Conservation (phyloP, 2,329 filamentous ascomycete genomes). For the Botryotinia calthae region DNA sequence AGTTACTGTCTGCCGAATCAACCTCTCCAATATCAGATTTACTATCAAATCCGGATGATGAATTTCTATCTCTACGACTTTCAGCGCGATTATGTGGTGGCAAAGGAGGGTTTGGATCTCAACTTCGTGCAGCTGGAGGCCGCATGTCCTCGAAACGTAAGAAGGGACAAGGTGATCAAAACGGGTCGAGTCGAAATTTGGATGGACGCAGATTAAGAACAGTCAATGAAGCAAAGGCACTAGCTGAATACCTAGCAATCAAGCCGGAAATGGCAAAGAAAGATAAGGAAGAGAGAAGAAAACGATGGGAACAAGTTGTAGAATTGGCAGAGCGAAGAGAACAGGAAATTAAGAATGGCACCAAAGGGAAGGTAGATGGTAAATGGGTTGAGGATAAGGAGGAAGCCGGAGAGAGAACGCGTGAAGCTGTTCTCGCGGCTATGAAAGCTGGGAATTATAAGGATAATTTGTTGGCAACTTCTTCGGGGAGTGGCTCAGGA, state of each 20-base stretch:
- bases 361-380: slow-evolving; percentile 71
- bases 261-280: slow-evolving; percentile 97
- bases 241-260: slow-evolving; percentile 91
- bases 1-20: slow-evolving; percentile 58
- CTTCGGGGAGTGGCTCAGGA: slow-evolving; percentile 40
- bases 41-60: slow-evolving; percentile 55
- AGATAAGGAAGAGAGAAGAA: slow-evolving; percentile 81
- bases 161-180: slow-evolving; percentile 77
- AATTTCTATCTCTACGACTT: slow-evolving; percentile 79
- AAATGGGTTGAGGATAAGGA: slow-evolving; percentile 96
- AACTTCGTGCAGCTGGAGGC: slow-evolving; percentile 91
- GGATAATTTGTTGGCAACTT: slow-evolving; percentile 54
- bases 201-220: slow-evolving; percentile 88
- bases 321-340: slow-evolving; percentile 79
- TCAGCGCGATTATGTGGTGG: slow-evolving; percentile 80
- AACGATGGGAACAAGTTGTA: slow-evolving; percentile 86
- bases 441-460: slow-evolving; percentile 64
- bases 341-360: slow-evolving; percentile 75
- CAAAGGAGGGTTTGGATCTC: slow-evolving; percentile 96
- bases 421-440: slow-evolving; percentile 69
- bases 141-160: slow-evolving; percentile 95
- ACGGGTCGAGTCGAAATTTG: slow-evolving; percentile 88
- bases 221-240: slow-evolving; percentile 89
- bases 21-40: slow-evolving; percentile 58
- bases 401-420: slow-evolving; percentile 78